Percentiles rank a stretch among this genome's conserved stretches.
Conservation (phyloP, 176 grass and related monocot species). For the Musa troglodytarum region DNA sequence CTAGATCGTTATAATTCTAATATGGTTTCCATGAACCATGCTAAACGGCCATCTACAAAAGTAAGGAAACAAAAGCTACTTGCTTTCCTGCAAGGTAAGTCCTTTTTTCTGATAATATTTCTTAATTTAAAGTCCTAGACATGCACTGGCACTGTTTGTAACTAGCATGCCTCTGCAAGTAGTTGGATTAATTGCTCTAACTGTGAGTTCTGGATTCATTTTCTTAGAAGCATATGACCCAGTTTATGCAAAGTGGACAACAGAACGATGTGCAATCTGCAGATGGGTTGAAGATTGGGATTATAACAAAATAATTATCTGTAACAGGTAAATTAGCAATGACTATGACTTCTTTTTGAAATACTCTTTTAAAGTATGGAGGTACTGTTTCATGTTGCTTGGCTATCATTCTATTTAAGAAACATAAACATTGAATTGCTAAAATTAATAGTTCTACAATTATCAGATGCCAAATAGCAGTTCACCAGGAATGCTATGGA, state of each 20-base stretch:
- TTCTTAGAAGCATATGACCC: slow-evolving; percentile 85
- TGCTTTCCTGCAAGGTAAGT: slow-evolving; percentile 68
- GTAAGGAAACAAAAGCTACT: slow-evolving; percentile 83
- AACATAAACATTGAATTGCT: too few species aligned
- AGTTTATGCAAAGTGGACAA: slow-evolving; percentile 89
- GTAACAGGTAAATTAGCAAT: slow-evolving; percentile 50
- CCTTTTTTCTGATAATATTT: slow-evolving; percentile 9
- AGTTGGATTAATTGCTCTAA: not conserved
- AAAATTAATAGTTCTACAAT: slow-evolving; percentile 18
- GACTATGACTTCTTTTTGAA: slow-evolving; percentile 3
- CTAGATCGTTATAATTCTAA: slow-evolving; percentile 66
- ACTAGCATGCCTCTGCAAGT: slow-evolving; percentile 14
- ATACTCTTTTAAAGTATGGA: not conserved
- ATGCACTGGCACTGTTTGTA: not conserved
- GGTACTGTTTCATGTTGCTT: not conserved
- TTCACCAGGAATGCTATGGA: slow-evolving; percentile 99
- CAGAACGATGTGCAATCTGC: slow-evolving; percentile 94
- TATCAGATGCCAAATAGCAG: slow-evolving; percentile 90
- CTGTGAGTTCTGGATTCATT: slow-evolving; percentile 12
- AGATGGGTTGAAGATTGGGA: slow-evolving; percentile 99
- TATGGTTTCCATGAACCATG: slow-evolving; percentile 33
- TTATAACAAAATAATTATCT: slow-evolving; percentile 98
- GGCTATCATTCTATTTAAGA: too few species aligned
- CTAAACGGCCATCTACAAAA: slow-evolving; percentile 73
- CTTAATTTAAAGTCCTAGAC: not conserved